phyloP scores from a whole-genome alignment of 495 filamentous ascomycete species.

The Poronia punctata region DNA sequence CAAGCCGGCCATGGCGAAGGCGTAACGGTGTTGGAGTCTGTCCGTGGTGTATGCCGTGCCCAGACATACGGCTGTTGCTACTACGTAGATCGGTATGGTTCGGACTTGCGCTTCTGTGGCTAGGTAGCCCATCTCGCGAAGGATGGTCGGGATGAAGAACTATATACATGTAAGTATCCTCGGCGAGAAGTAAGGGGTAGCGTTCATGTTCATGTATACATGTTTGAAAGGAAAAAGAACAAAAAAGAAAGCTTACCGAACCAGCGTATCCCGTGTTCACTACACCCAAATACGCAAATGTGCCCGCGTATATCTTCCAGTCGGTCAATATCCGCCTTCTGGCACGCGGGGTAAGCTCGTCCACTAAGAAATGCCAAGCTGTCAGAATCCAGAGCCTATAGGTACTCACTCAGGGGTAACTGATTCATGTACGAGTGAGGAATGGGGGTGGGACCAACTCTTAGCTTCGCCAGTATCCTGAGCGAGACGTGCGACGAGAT shows the following conservation, averaged over 20 bases:
- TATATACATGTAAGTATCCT: conserved; percentile 36
- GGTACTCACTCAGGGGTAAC: no score
- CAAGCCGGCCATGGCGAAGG: conserved; percentile 46
- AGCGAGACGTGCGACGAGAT: conserved; percentile 3
- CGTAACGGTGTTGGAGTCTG: conserved; percentile 26
- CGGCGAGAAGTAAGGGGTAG: no score
- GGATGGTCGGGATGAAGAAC: conserved; percentile 47
- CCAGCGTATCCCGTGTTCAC: conserved; percentile 7
- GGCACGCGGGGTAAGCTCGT: conserved; percentile 62
- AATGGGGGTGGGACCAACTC: neutral
- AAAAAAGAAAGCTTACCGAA: conserved; percentile 7
- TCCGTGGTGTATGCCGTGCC: conserved; percentile 32
- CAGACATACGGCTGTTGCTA: conserved; percentile 39
- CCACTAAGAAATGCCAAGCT: conserved; percentile 25
- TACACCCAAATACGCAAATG: conserved; percentile 19
- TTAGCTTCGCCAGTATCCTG: conserved; percentile 1
- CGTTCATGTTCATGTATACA: no score
- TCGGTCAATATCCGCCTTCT: conserved; percentile 58
- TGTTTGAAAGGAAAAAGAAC: no score
- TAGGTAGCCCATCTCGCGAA: conserved; percentile 40
- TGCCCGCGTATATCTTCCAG: conserved; percentile 55
- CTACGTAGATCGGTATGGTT: conserved; percentile 44
- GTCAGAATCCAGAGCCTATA: no score
- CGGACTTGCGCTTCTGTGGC: conserved; percentile 44
- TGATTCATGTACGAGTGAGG: neutral